Evolutionary conservation across 129 eudicot species (phyloP).

Genomic region (Daucus carota): DH1_v3.0 NC_030383.2:55160501-55161000

Average conservation of each 20-base stretch:
- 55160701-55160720: neutral
- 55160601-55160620: neutral
- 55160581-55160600: neutral
- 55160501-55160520: neutral
- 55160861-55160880: slow-evolving; percentile 85
- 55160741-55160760: neutral
- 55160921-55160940: neutral
- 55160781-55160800: slow-evolving; percentile 64
- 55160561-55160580: neutral
- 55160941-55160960: neutral
- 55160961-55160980: neutral
- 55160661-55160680: neutral
- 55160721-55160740: neutral
- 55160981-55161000: neutral
- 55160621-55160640: neutral
- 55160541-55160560: neutral
- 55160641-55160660: neutral
- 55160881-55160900: neutral
- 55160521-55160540: neutral
- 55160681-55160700: neutral
- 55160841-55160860: slow-evolving; percentile 70
- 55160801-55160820: slow-evolving; percentile 28
- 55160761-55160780: slow-evolving; percentile 43
- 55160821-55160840: slow-evolving; percentile 52
- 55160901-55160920: neutral